Evolutionary conservation across 192 early-diverging fungal genomes (phyloP).

Genomic region (Podila minutissima): DNA sequence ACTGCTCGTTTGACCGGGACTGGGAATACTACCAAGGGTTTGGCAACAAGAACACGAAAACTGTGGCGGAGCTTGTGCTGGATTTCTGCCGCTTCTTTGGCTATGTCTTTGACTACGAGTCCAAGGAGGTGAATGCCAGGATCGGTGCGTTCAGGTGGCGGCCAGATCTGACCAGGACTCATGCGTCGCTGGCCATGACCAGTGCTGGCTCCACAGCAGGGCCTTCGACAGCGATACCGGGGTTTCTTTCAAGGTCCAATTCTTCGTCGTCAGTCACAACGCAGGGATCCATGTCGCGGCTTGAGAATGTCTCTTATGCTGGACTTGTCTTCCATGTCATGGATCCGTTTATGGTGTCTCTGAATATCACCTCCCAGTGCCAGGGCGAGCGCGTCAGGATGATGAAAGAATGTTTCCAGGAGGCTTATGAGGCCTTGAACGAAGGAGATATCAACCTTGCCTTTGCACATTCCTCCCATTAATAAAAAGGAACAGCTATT

Average conservation of each 20-base stretch:
- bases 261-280: conserved; percentile 1
- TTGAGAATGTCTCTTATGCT: background rate
- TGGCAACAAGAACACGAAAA: conserved; percentile 24
- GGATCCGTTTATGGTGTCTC: conserved; percentile 34
- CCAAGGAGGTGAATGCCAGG: conserved; percentile 46
- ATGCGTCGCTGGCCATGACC: background rate
- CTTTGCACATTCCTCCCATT: background rate
- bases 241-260: background rate
- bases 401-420: conserved; percentile 41
- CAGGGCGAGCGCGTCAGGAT: conserved; percentile 17
- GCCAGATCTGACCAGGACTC: conserved; percentile 6
- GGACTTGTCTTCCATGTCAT: conserved; percentile 21
- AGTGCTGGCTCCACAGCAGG: background rate
- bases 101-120: conserved; percentile 47
- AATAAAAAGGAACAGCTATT: no score
- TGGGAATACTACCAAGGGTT: conserved; percentile 26
- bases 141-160: conserved; percentile 41
- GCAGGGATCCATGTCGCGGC: background rate
- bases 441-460: conserved; percentile 41
- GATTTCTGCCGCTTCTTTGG: conserved; percentile 52
- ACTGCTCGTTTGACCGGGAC: conserved; percentile 43
- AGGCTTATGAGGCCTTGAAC: conserved; percentile 32
- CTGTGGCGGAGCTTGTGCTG: conserved; percentile 27
- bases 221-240: background rate
- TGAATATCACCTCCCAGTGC: conserved; percentile 18